Evolutionary conservation across 2,329 filamentous ascomycete species (phyloP), one percentile per base, ranked within the genome.

Genomic region (Orbilia javanica): DNA sequence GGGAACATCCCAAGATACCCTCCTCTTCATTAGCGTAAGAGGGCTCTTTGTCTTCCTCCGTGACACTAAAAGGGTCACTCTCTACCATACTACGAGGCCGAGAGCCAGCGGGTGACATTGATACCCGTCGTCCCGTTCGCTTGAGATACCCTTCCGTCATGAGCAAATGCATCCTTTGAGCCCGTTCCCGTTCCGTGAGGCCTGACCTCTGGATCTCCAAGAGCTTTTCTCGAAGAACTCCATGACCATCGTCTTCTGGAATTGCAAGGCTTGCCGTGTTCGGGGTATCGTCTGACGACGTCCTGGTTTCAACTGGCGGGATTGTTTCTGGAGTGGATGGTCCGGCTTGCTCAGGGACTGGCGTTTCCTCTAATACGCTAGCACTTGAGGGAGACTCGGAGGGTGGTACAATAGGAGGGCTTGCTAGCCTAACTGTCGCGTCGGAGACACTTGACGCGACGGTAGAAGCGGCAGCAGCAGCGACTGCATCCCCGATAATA

Each of bases 231-330:
- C 93, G 87, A 81, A 95, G 84, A 68, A 85, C 84, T 18, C 88
- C 86, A 90, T 93, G 94, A 52, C 93, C 93, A 86, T 96, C 93
- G 82, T 95, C 91, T 82, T 91, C 93, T 0, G 92, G 92, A 46
- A 93, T 83, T 46, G 83, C 77, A 2, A 69, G 68, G 25, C 66
- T 52, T 36, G 55, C 80, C 18, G 62, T 15, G 25, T 64, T 66
- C n/a, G 62, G 36, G 25, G 29, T 34, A 1, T 70, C 50, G 3
- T 63, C 44, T 10, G 66, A 44, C 8, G 64, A 25, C 4, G 27
- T 11, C 20, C 11, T 44, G n/a, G 42, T 46, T 29, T 68, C 62
- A 15, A 34, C 11, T 13, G 52, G 27, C n/a, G 10, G 13, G 11
- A n/a, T 15, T 11, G 42, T 4, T 55, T 57, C 74, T 6, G 29